Conservation (phyloP, 176 grass and related monocot genomes). For the Poa pratensis region DNA sequence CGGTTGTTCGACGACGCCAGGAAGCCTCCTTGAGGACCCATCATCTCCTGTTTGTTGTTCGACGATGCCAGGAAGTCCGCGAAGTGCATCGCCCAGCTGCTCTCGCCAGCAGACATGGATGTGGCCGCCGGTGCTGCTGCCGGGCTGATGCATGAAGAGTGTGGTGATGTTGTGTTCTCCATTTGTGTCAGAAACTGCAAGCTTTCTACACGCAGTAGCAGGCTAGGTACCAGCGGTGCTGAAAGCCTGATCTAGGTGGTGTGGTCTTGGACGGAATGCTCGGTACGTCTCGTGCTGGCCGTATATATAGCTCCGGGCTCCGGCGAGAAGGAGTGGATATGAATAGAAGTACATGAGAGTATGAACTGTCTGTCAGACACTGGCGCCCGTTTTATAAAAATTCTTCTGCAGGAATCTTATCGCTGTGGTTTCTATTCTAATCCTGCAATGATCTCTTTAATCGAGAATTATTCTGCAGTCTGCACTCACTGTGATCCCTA, state of each 20-base stretch:
- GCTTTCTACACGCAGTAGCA: background rate
- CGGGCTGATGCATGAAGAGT: constrained; percentile 47
- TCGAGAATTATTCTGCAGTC: constrained; percentile 2
- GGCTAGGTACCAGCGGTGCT: background rate
- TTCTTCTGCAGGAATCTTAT: constrained; percentile 41
- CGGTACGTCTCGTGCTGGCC: background rate
- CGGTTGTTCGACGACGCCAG: constrained; percentile 24
- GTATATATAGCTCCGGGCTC: constrained; percentile 41
- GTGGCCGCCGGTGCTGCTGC: background rate
- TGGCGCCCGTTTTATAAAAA: background rate
- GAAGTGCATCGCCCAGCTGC: constrained; percentile 60
- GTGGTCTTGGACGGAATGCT: background rate
- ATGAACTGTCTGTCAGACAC: constrained; percentile 53
- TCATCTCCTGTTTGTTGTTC: constrained; percentile 23
- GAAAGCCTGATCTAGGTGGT: constrained; percentile 2
- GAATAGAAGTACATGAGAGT: constrained; percentile 20
- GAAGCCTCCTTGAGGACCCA: constrained; percentile 27
- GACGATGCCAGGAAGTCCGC: constrained; percentile 40
- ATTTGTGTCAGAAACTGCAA: constrained; percentile 10
- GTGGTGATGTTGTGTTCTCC: constrained; percentile 42
- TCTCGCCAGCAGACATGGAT: constrained; percentile 48
- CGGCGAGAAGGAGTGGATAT: background rate
- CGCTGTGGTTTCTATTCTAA: constrained; percentile 21
- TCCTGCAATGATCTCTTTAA: constrained; percentile 4
- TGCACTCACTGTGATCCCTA: background rate